phyloP scores from a whole-genome alignment of 805 yeast genomes.

The Debaryomyces prosopidis region DNA sequence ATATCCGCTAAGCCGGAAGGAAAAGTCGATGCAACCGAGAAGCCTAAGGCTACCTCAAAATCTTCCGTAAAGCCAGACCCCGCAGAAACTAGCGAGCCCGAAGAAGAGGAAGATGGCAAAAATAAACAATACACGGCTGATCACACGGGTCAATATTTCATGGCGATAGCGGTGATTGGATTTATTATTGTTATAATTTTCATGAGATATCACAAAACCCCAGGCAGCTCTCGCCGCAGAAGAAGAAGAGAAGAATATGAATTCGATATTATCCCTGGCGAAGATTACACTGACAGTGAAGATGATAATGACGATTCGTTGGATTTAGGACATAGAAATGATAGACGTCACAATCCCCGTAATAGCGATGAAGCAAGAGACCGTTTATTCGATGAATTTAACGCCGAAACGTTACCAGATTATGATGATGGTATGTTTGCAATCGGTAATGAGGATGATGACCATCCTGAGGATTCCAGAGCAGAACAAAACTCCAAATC shows the following conservation, averaged over 20 bases:
- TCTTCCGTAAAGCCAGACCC: conserved; percentile 6
- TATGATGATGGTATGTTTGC: conserved; percentile 39
- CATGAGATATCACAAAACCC: conserved; percentile 44
- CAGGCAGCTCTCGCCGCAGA: conserved; percentile 43
- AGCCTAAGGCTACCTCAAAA: background rate
- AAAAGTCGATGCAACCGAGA: background rate
- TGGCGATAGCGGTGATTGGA: conserved; percentile 60
- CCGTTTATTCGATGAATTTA: conserved; percentile 40
- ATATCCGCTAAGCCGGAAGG: background rate
- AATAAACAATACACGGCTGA: conserved; percentile 34
- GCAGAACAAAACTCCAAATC: background rate
- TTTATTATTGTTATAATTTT: conserved; percentile 48
- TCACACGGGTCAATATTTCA: conserved; percentile 62
- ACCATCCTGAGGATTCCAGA: background rate
- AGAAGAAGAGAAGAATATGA: conserved; percentile 72
- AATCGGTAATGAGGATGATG: conserved; percentile 42
- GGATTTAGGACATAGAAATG: conserved; percentile 30
- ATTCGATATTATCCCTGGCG: conserved; percentile 75
- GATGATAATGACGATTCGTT: conserved; percentile 26
- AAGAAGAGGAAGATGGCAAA: conserved; percentile 34
- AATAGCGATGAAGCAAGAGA: conserved; percentile 39
- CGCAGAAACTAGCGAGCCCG: conserved; percentile 6
- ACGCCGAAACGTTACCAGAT: conserved; percentile 37
- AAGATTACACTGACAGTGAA: conserved; percentile 46
- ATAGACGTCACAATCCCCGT: conserved; percentile 11